Percentiles rank a stretch among this genome's conserved stretches.
phyloP scores from a whole-genome alignment of 768 basidiomycete species.

The Mrakia hoshinonis region DNA sequence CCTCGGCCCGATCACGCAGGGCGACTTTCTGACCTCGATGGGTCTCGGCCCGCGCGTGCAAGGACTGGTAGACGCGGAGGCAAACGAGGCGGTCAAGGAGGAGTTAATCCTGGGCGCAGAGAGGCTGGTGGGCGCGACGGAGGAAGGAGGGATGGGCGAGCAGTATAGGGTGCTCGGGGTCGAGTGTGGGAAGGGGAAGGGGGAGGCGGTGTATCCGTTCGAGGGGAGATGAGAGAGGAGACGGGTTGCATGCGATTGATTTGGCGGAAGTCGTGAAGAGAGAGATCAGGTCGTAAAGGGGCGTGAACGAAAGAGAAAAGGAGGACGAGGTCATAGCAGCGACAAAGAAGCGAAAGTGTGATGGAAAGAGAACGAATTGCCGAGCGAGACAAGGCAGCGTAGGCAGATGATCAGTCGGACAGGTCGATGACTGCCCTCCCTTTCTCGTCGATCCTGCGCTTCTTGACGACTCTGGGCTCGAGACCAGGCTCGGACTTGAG shows the following conservation, averaged over 20 bases:
- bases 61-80: slow-evolving; percentile 48
- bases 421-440: too few relatives aligned
- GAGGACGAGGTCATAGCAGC: too few relatives aligned
- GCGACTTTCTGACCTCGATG: slow-evolving; percentile 66
- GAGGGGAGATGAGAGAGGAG: neutral
- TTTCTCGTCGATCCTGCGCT: too few relatives aligned
- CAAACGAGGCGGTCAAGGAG: slow-evolving; percentile 45
- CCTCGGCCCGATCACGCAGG: slow-evolving; percentile 68
- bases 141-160: slow-evolving; percentile 62
- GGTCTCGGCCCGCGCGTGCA: slow-evolving; percentile 62
- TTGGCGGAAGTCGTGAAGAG: neutral
- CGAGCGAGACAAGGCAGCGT: too few relatives aligned
- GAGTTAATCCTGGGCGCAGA: slow-evolving; percentile 57
- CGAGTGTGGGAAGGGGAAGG: slow-evolving; percentile 4
- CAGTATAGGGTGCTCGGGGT: slow-evolving; percentile 76
- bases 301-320: neutral
- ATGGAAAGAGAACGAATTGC: too few relatives aligned
- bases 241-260: neutral
- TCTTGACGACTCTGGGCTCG: too few relatives aligned
- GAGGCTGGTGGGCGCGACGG: slow-evolving; percentile 52
- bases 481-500: too few relatives aligned
- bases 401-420: too few relatives aligned
- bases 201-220: neutral
- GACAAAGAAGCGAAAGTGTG: too few relatives aligned
- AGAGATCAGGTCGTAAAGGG: neutral